Percentiles rank a stretch among this genome's conserved stretches.
phyloP scores from a whole-genome alignment of 108 stramenopile genomes.

The Skeletonema marinoi region DNA sequence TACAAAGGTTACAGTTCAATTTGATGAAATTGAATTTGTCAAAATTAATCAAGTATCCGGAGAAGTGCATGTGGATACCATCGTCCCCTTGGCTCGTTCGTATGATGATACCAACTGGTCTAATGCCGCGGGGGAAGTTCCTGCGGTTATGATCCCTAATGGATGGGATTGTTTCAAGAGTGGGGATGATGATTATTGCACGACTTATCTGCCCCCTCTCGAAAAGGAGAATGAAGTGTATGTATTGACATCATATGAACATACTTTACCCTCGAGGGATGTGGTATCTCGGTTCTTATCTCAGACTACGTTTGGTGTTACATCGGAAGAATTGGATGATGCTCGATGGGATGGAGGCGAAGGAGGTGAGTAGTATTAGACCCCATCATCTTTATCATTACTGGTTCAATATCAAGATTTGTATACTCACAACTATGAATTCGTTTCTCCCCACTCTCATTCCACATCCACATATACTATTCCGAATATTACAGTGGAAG shows the following conservation, averaged over 20 bases:
- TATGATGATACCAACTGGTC: slow-evolving; percentile 21
- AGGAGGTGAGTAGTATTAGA: too few species aligned
- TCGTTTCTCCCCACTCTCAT: too few species aligned
- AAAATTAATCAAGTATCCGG: background rate
- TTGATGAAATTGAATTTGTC: too few species aligned
- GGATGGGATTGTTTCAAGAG: slow-evolving; percentile 6
- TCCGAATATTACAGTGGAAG: slow-evolving; percentile 1
- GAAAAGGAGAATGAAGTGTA: background rate
- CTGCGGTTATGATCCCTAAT: background rate
- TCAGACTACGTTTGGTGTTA: slow-evolving; percentile 33
- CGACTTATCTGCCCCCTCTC: background rate
- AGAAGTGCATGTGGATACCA: background rate
- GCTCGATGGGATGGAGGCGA: too few species aligned
- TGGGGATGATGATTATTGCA: background rate
- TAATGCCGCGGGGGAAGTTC: slow-evolving; percentile 5
- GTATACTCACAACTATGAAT: too few species aligned
- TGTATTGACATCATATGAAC: slow-evolving; percentile 1
- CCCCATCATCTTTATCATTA: too few species aligned
- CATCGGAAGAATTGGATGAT: background rate
- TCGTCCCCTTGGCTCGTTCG: slow-evolving; percentile 7
- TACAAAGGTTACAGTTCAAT: background rate
- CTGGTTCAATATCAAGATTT: too few species aligned
- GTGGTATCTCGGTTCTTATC: slow-evolving; percentile 9
- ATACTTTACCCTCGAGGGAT: background rate
- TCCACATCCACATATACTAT: too few species aligned